Percentiles rank a stretch among this genome's conserved stretches.
Evolutionary conservation across 2,329 filamentous ascomycete genomes (phyloP).

Genomic region (Stagonosporopsis vannaccii): DNA sequence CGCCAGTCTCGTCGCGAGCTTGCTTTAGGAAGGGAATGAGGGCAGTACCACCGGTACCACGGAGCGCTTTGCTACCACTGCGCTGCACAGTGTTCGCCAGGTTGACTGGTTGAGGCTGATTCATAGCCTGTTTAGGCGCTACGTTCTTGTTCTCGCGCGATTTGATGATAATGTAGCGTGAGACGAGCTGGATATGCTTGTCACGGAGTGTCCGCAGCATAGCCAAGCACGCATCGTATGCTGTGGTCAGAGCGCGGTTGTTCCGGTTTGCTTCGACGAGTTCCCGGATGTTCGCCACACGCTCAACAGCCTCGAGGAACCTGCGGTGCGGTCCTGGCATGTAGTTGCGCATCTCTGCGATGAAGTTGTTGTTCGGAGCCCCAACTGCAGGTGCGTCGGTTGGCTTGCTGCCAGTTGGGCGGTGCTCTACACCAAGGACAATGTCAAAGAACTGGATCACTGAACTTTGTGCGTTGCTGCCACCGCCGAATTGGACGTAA

Average conservation of each 20-base stretch:
- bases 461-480: constrained; percentile 96
- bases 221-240: constrained; percentile 89
- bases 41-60: constrained; percentile 91
- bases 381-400: constrained; percentile 37
- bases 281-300: constrained; percentile 84
- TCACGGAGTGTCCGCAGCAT: constrained; percentile 82
- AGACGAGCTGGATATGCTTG: constrained; percentile 95
- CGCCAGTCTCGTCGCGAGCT: constrained; percentile 92
- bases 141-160: constrained; percentile 76
- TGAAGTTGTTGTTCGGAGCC: constrained; percentile 80
- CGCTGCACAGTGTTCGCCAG: constrained; percentile 59
- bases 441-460: constrained; percentile 98
- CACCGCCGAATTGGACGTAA: constrained; percentile 88
- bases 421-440: constrained; percentile 85
- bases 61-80: constrained; percentile 65
- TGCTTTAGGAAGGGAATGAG: constrained; percentile 97
- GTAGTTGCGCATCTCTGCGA: constrained; percentile 94
- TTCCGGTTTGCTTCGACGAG: constrained; percentile 72
- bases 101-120: constrained; percentile 57
- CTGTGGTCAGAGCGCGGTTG: constrained; percentile 73
- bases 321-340: constrained; percentile 94
- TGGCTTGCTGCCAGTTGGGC: constrained; percentile 79
- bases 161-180: constrained; percentile 91
- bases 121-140: constrained; percentile 59
- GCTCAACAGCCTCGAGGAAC: constrained; percentile 81